Percentiles rank a stretch among this genome's conserved stretches.
Conservation (phyloP, 1,139 yeast genomes). For the Geotrichum citri-aurantii region DNA sequence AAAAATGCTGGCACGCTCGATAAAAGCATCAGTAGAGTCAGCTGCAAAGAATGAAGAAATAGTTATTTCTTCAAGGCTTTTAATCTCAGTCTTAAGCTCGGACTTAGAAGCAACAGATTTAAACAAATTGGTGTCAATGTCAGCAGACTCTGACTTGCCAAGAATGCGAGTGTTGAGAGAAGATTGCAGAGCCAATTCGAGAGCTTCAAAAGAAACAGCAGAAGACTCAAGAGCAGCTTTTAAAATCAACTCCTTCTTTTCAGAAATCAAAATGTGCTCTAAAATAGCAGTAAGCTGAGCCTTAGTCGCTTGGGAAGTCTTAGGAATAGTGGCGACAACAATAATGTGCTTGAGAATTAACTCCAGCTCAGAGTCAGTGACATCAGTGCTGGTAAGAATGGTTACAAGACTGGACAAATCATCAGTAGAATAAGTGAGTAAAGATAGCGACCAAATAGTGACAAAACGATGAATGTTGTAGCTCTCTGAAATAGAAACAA, state of each 20-base stretch:
- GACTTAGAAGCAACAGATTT: constrained; percentile 8
- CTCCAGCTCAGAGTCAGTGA: constrained; percentile 22
- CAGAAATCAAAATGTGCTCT: constrained; percentile 36
- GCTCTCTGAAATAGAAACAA: constrained; percentile 27
- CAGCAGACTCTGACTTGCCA: constrained; percentile 5
- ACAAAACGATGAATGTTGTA: constrained; percentile 32
- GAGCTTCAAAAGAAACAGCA: constrained; percentile 44
- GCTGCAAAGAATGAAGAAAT: constrained; percentile 39
- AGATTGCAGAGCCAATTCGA: constrained; percentile 66
- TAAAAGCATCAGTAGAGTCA: constrained; percentile 43
- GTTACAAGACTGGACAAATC: constrained; percentile 26
- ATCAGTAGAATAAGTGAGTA: constrained; percentile 24
- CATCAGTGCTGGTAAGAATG: constrained; percentile 26
- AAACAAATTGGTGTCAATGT: constrained; percentile 1
- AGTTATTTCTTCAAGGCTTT: constrained; percentile 3
- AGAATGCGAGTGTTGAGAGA: constrained; percentile 39
- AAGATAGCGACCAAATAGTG: constrained; percentile 29
- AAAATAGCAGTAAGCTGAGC: constrained; percentile 22
- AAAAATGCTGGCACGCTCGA: constrained; percentile 41
- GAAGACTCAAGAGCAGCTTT: constrained; percentile 39
- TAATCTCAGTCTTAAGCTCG: constrained; percentile 7
- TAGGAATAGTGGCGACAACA: constrained; percentile 9
- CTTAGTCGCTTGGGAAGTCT: constrained; percentile 2
- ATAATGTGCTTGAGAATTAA: constrained; percentile 15
- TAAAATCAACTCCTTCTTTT: constrained; percentile 40